Evolutionary conservation across 257 asterid species (phyloP).

Genomic region (Solanum paucissectum): DNA sequence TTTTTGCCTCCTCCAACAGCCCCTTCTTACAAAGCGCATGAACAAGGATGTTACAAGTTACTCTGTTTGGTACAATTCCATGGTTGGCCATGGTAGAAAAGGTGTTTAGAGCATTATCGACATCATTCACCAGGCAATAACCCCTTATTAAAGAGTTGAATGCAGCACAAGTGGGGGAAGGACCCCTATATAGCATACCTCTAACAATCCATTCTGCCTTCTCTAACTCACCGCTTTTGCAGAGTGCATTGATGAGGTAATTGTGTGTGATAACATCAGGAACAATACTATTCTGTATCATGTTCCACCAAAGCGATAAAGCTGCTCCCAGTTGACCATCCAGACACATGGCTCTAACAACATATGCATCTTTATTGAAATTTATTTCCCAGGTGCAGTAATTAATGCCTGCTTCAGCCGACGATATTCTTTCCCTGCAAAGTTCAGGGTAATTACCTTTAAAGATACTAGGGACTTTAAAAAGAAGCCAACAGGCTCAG

Average conservation of each 20-base stretch:
- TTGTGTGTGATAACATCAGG: slow-evolving; percentile 65
- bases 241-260: slow-evolving; percentile 61
- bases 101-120: slow-evolving; percentile 55
- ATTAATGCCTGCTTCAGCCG: slow-evolving; percentile 19
- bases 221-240: slow-evolving; percentile 54
- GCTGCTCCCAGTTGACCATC: slow-evolving; percentile 63
- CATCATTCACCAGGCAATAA: slow-evolving; percentile 41
- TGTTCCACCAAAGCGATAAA: slow-evolving; percentile 37
- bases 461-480: not conserved
- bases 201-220: slow-evolving; percentile 55
- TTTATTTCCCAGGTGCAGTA: slow-evolving; percentile 12
- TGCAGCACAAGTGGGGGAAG: slow-evolving; percentile 65
- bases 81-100: slow-evolving; percentile 44
- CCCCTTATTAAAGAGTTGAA: slow-evolving; percentile 75
- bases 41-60: slow-evolving; percentile 72
- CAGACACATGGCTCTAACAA: slow-evolving; percentile 51
- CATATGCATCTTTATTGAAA: slow-evolving; percentile 15
- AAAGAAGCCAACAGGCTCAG: not conserved
- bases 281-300: slow-evolving; percentile 34
- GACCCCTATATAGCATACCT: slow-evolving; percentile 60
- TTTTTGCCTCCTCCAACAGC: slow-evolving; percentile 35
- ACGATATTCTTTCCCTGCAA: slow-evolving; percentile 31
- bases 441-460: not conserved
- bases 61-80: slow-evolving; percentile 54
- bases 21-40: slow-evolving; percentile 74